Conservation (phyloP, 2,329 filamentous ascomycete species). For the Sclerotinia nivalis region DNA sequence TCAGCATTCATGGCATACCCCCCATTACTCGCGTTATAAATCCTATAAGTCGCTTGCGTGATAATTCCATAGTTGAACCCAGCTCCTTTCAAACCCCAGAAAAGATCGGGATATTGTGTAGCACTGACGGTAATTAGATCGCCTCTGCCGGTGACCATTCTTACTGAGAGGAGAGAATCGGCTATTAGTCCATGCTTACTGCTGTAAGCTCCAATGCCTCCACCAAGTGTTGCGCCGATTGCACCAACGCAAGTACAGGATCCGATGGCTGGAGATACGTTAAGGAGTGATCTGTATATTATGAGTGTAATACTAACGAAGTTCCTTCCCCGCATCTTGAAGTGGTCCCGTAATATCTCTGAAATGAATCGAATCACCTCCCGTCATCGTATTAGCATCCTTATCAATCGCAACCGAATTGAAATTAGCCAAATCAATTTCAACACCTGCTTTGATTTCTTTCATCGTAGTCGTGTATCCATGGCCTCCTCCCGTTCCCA, state of each 20-base stretch:
- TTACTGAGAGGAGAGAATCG: conserved; percentile 19
- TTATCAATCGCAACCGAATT: conserved; percentile 36
- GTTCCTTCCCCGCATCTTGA: conserved; percentile 20
- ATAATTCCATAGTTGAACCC: conserved; percentile 28
- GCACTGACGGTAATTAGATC: conserved; percentile 30
- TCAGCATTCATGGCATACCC: conserved; percentile 14
- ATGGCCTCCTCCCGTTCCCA: conserved; percentile 43
- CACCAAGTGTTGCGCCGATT: conserved; percentile 24
- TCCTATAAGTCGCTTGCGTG: not conserved
- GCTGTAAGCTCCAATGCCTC: conserved; percentile 17
- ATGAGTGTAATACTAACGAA: conserved; percentile 3
- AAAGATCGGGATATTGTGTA: conserved; percentile 36
- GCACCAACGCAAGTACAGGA: conserved; percentile 17
- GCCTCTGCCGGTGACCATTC: conserved; percentile 39
- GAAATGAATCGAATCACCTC: conserved; percentile 16
- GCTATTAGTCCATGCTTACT: conserved; percentile 20
- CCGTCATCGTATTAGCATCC: conserved; percentile 29
- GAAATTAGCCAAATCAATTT: conserved; percentile 41
- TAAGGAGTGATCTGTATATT: not conserved
- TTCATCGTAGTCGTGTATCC: conserved; percentile 39
- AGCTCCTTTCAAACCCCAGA: conserved; percentile 41
- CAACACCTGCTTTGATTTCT: conserved; percentile 37
- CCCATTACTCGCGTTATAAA: conserved; percentile 7
- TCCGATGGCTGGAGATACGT: conserved; percentile 10
- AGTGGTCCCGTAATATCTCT: conserved; percentile 4